Conservation (phyloP, 2,329 filamentous ascomycete species). For the Aureobasidium melanogenum region DNA sequence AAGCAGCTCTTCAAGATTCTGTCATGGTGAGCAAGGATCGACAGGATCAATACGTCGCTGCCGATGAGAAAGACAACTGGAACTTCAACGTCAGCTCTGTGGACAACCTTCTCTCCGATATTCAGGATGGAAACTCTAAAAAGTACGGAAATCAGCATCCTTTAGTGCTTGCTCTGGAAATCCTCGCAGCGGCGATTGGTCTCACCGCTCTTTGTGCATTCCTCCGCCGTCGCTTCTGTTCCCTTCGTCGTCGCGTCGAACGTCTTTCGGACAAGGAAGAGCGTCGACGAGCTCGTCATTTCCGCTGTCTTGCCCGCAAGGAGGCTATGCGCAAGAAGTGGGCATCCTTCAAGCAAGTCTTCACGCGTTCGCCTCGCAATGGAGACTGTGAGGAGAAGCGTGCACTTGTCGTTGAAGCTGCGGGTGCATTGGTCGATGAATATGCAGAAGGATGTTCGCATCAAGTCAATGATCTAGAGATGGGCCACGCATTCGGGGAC, state of each 20-base stretch:
- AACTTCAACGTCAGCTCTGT: conserved; percentile 1
- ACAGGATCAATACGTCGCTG: not conserved
- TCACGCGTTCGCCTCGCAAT: conserved; percentile 25
- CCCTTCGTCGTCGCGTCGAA: conserved; percentile 42
- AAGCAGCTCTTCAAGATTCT: conserved; percentile 1
- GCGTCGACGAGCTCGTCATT: conserved; percentile 42
- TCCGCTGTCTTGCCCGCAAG: conserved; percentile 44
- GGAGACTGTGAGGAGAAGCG: conserved; percentile 45
- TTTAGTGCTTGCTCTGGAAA: conserved; percentile 33
- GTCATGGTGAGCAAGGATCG: conserved; percentile 4
- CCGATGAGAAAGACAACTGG: not conserved
- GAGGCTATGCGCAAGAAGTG: conserved; percentile 45
- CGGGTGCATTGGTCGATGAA: conserved; percentile 26
- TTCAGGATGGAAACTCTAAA: not conserved
- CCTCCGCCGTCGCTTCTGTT: conserved; percentile 40
- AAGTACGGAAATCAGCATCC: conserved; percentile 16
- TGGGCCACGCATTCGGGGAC: conserved; percentile 42
- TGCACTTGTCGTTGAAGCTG: conserved; percentile 35
- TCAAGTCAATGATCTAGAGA: conserved; percentile 27
- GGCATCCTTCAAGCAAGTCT: conserved; percentile 24
- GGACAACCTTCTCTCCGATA: not conserved
- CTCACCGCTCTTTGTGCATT: conserved; percentile 36
- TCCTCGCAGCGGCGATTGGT: conserved; percentile 36
- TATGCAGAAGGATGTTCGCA: conserved; percentile 33
- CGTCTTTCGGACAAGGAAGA: conserved; percentile 47